Base-by-base conservation (phyloP, 2,329 filamentous ascomycete species). In the Fusarium keratoplasticum region DNA sequence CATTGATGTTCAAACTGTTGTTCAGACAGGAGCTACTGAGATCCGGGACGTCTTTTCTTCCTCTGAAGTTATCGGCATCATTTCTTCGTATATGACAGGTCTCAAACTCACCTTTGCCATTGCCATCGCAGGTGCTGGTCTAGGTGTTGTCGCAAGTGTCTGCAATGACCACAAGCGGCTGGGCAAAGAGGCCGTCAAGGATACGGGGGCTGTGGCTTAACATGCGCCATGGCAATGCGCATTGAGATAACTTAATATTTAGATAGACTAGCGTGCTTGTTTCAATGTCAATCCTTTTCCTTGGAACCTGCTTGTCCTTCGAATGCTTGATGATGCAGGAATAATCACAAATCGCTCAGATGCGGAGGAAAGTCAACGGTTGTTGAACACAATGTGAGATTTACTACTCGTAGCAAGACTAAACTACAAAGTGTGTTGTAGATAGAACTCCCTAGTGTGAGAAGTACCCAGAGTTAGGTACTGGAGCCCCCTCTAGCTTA, bases 31-130 rank as follows among this genome's bases (percentile, higher is more conserved):
- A 16, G 86, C 87, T 2, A 92, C 90, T 0, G 86, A 89, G 72
- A 84, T 94, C 35, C 87, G 89, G 73, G 66, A 78, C 5, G 82
- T 81, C 2, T 89, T 93, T 71, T 77, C 85, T 0, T 65, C 77
- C 0, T 78, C 87, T 14, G 85, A 84, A 66, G 82, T 92, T 2
- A 76, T 82, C 0, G 83, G 84, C 0, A 89, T 94, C 38, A 84
- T 93, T 27, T 72, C 80, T 0, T 90, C 89, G 0, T 94, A 94
- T 82, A 93, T 89, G 75, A 82, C 88, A 59, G 89, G 89, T 0
- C 89, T 92, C 75, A 90, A 92, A 77, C 90, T 92, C 9, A 85
- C 87, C 5, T 88, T 91, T 38, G 92, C 90, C 9, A 84, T 92
- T 71, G 86, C 86, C 16, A 84, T 87, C 20, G 78, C 91, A 6